Evolutionary conservation across 2,329 filamentous ascomycete species (phyloP), one percentile per base, ranked within the genome.

Genomic region (Incumbomyces lentus): DNA sequence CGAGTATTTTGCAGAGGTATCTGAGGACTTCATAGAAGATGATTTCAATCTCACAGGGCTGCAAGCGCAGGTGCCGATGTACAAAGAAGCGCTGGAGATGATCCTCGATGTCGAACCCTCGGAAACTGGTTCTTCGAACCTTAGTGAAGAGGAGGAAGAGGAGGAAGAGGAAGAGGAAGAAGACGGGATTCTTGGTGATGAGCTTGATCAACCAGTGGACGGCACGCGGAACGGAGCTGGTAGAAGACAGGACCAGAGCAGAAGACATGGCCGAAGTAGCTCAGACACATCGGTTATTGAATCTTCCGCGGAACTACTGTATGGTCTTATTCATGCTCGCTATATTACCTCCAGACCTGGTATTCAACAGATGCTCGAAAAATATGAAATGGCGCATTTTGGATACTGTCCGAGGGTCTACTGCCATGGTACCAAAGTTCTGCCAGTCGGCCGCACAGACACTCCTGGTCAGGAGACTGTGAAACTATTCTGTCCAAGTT

Each of bases 61-160:
- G 60, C 88, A 95, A 67, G 85, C 82, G 50, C 90, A 96, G 69
- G 92, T 98, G 44, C 84, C 87, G 54, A 95, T 95, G 86, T 98
- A 98, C 68, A 98, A 96, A 68, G 92, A 98, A 69, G 92, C 92
- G 11, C 71, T 98, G 53, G 92, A 98, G 78, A 95, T 98, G 90
- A 96, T 98, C 56, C 75, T 98, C 54, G 92, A 98, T 59, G 92
- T 98, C 42, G 92, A 98, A 63, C 89, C 92, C 32, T 90, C 95
- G 68, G 90, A 95, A 37, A 54, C 53, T 3, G 55, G 52, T 16
- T 56, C 53, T 10, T 57, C 55, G 11, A 48, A 48, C 6, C 26
- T 58, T 18, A 56, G 55, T 6, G 78, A 81, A 36, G 76, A 81
- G 45, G 78, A 81, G 18, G 77, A 81, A n/a, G 78, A 82, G 22